These are phyloP conservation scores for Sporothrix variecibatus DNA, from an alignment of 2,329 filamentous ascomycete species.

Conservation along the genomic window DNA sequence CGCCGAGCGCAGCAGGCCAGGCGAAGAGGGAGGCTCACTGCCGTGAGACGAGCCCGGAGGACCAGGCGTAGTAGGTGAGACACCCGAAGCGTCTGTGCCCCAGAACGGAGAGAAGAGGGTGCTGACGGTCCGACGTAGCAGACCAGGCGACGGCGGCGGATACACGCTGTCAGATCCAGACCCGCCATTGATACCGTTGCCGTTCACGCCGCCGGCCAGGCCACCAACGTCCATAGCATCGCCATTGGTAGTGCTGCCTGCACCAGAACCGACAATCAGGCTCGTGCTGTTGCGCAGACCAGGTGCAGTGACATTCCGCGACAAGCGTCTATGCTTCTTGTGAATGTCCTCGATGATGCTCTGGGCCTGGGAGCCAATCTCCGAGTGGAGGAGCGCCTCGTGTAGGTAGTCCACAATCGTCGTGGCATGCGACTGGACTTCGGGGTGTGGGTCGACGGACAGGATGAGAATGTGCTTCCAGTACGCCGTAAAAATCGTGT, in stretches of 20 bases:
- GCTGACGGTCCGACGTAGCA: slow-evolving; percentile 65
- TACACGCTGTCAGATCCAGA: slow-evolving; percentile 39
- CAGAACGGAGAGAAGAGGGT: slow-evolving; percentile 62
- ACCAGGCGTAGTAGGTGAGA: not conserved
- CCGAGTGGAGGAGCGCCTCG: slow-evolving; percentile 73
- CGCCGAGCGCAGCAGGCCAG: slow-evolving; percentile 41
- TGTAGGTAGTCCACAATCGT: slow-evolving; percentile 87
- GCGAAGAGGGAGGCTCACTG: slow-evolving; percentile 32
- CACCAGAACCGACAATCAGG: slow-evolving; percentile 38
- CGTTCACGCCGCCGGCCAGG: not conserved
- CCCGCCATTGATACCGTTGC: not conserved
- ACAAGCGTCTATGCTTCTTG: slow-evolving; percentile 50
- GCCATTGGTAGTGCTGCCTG: slow-evolving; percentile 29
- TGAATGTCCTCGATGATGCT: slow-evolving; percentile 73
- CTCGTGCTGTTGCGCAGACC: slow-evolving; percentile 49
- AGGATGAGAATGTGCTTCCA: slow-evolving; percentile 93
- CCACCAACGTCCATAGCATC: not conserved
- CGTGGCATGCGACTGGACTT: slow-evolving; percentile 82
- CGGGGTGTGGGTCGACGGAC: slow-evolving; percentile 91
- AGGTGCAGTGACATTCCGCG: slow-evolving; percentile 44
- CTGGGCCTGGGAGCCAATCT: slow-evolving; percentile 70
- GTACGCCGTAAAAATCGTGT: slow-evolving; percentile 88
- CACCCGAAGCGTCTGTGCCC: slow-evolving; percentile 42
- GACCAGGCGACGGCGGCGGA: slow-evolving; percentile 57
- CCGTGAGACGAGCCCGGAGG: slow-evolving; percentile 23